Base-by-base conservation (phyloP, 257 asterid species). In the Verbena officinalis region DNA sequence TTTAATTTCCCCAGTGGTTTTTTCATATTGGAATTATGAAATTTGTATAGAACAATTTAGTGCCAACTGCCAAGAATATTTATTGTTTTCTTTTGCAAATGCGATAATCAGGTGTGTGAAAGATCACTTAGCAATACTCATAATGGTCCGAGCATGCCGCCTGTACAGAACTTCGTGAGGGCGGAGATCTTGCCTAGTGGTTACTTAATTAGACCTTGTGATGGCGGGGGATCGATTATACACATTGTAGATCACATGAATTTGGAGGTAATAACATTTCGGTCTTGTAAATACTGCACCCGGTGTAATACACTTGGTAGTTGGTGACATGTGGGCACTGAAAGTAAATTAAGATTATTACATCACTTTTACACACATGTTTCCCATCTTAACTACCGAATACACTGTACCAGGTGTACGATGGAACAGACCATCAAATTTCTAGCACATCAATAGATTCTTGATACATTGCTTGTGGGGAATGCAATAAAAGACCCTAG, bases 201-300 rank as follows among this genome's bases (percentile, higher is more conserved):
- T 52, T 91, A 76, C 83, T 79, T 91, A 42, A 80, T 91, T 67
- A 82, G 97, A 77, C 96, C 96, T 52, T 91, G 96, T 63, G 97
- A 91, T 21, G 97, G 97, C 7, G 96, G 97, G 56, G 96, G 97
- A 21, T 91, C 97, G 19, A 86, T 91, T 62, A 88, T 91, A 80
- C 97, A 91, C 77, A 83, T 91, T 58, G 97, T 91, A 9, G 97
- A 91, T 76, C 97, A 91, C 81, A 73, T 91, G 87, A 91, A 88
- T 80, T 73, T 91, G 76, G 97, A 88, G 95, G 97, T 91, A 59
- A 42, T 49, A 17, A 40, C n/a, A n/a, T n/a, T n/a, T n/a, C n/a
- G n/a, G n/a, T n/a, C n/a, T n/a, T n/a, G n/a, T n/a, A n/a, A n/a
- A n/a, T n/a, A n/a, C n/a, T n/a, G n/a, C n/a, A n/a, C n/a, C n/a